phyloP scores from a whole-genome alignment of 805 yeast species.

The Wickerhamiella lipophila region DNA sequence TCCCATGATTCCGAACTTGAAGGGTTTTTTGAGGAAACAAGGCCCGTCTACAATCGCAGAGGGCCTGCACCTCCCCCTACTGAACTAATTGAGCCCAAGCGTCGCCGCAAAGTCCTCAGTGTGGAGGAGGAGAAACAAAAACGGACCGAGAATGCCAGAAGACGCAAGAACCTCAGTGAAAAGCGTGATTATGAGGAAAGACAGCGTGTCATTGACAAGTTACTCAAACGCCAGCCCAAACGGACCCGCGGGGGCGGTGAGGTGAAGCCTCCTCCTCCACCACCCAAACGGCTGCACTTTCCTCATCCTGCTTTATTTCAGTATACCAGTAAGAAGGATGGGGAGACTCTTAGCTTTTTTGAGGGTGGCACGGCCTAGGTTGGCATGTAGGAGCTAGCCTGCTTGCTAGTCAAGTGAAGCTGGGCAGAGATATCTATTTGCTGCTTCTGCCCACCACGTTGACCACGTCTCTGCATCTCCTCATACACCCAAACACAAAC shows the following conservation, averaged over 20 bases:
- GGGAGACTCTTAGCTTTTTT: neutral
- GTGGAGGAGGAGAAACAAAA: conserved; percentile 75
- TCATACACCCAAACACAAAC: no score
- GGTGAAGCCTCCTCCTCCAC: neutral
- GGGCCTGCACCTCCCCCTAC: conserved; percentile 28
- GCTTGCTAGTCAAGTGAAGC: no score
- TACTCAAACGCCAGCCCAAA: conserved; percentile 66
- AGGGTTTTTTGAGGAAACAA: conserved; percentile 19
- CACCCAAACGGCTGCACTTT: neutral
- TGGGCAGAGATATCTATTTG: no score
- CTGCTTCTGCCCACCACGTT: no score
- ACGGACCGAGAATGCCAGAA: conserved; percentile 77
- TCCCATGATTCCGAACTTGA: conserved; percentile 17
- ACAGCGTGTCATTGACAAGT: conserved; percentile 75
- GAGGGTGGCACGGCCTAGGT: no score
- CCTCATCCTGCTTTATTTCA: conserved; percentile 2
- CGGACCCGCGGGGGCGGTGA: neutral
- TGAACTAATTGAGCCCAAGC: conserved; percentile 24
- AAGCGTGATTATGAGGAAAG: conserved; percentile 84
- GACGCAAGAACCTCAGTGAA: conserved; percentile 72
- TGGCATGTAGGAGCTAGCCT: no score
- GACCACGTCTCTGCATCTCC: no score
- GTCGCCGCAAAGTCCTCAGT: conserved; percentile 46
- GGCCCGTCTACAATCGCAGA: conserved; percentile 32
- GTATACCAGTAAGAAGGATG: neutral